A percentile compares a stretch with the other conserved stretches of the same genome.
These are phyloP conservation scores for Xylaria digitata DNA, from an alignment of 2,329 filamentous ascomycete species.

Conservation along the genomic window DNA sequence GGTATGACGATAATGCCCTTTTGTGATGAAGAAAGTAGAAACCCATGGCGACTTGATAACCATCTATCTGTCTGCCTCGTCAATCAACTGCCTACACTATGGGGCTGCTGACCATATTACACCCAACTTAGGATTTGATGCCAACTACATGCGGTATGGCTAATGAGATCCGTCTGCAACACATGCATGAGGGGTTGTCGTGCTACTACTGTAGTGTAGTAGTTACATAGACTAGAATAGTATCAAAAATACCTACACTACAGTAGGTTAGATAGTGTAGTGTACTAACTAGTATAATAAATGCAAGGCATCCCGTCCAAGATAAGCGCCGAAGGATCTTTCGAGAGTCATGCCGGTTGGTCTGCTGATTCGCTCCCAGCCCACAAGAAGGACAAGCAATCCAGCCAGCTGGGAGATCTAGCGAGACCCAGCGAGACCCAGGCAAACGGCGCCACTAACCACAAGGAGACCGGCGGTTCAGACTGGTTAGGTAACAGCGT, in stretches of 20 bases:
- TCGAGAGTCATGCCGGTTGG: conserved; percentile 14
- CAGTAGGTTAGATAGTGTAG: not conserved
- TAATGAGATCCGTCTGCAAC: conserved; percentile 28
- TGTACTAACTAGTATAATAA: not conserved
- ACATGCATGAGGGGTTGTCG: conserved; percentile 12
- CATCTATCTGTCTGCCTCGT: not conserved
- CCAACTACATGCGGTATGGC: conserved; percentile 19
- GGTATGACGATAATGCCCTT: conserved; percentile 9
- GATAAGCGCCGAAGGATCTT: conserved; percentile 18
- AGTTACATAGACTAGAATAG: not conserved
- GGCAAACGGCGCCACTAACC: conserved; percentile 35
- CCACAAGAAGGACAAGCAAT: conserved; percentile 25
- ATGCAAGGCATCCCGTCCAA: conserved; percentile 13
- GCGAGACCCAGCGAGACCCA: conserved; percentile 30
- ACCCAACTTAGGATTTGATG: conserved; percentile 21
- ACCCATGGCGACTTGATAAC: not conserved
- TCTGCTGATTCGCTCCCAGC: conserved; percentile 26
- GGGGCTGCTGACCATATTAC: conserved; percentile 27
- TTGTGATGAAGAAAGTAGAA: not conserved
- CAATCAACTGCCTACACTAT: not conserved
- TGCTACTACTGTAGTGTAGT: not conserved
- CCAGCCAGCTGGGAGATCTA: conserved; percentile 38
- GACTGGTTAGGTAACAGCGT: not conserved
- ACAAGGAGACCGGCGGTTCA: conserved; percentile 14
- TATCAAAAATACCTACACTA: not conserved